Conservation (phyloP, 345 rosid species). For the Heritiera fomes region DNA sequence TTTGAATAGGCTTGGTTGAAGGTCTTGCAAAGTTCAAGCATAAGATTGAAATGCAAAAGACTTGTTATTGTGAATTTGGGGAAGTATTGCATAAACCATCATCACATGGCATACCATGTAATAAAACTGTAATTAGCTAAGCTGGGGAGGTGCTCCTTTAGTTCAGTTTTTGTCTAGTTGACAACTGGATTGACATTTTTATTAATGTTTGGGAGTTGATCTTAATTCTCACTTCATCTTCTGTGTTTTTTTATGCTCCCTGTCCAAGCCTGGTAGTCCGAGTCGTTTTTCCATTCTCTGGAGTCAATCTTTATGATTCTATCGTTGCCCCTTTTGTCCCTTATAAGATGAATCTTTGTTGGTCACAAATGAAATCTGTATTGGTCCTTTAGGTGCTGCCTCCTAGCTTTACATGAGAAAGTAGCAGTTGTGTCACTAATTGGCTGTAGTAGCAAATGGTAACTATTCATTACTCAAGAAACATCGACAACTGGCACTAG, state of each 20-base stretch:
- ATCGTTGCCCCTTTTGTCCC: not conserved
- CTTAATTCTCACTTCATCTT: not conserved
- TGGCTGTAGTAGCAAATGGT: not conserved
- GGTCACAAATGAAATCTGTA: not conserved
- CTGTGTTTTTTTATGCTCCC: conserved; percentile 1
- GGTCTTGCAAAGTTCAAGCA: not conserved
- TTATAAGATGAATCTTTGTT: not conserved
- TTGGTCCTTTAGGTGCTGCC: not conserved
- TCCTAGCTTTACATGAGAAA: not conserved
- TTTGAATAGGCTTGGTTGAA: not conserved
- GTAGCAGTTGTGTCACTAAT: not conserved
- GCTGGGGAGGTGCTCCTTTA: not conserved
- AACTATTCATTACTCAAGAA: not conserved
- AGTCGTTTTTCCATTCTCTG: not conserved
- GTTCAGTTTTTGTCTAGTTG: not conserved
- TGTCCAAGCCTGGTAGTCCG: not conserved
- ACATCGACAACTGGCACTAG: not conserved
- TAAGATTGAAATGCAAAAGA: not conserved
- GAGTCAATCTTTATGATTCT: not conserved
- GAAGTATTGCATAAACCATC: conserved; percentile 15
- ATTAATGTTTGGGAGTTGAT: not conserved
- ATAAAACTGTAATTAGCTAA: conserved; percentile 5
- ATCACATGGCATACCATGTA: not conserved
- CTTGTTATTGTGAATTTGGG: not conserved
- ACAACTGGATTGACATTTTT: not conserved